Base-by-base conservation (phyloP, 2,329 filamentous ascomycete species). In the Cryphonectria radicalis region DNA sequence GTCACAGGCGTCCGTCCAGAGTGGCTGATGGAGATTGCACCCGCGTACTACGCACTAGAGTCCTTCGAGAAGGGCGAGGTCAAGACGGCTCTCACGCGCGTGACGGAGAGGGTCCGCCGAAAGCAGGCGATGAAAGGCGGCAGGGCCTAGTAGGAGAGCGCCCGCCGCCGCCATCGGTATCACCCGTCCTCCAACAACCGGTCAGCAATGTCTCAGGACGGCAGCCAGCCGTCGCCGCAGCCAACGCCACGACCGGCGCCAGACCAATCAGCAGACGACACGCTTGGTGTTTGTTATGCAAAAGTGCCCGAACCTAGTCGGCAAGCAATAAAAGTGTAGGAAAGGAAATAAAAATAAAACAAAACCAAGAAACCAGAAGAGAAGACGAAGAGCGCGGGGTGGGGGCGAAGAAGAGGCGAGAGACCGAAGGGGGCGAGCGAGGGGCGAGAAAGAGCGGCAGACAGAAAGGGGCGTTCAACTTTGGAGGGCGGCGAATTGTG, bases 21-120 rank as follows among this genome's bases (percentile, higher is more conserved):
- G 82, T 99, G 96, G 96, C 84, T 99, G 73, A 80, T 98, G 82
- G 96, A 99, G 81, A 97, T 98, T 75, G 94, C 96, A 5, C 95
- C 95, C 2, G 89, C 87, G 25, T 99, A 99, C 83, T 99, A 97
- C 81, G 94, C 99, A 77, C 81, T 98, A 14, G 87, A 90, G 1
- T 87, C 88, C 0, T 98, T 98, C 81, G 90, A 89, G 67, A 94
- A 97, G 80, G 93, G 94, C 68, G 95, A 98, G 72, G 91, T 97
- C 75, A 95, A 92, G 83, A 90, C 88, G 53, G 88, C 89, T 3
- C 82, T 92, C 43, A 82, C 85, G 73, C 82, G 87, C 32, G 85
- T 89, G 0, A 80, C 83, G 1, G 89, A 91, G 74, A 91, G 88
- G 83, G 85, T 90, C 77, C 85, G 85, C 75, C 84, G 90, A 71